Base-by-base conservation (phyloP, 2,329 filamentous ascomycete genomes). In the Gnomoniopsis smithogilvyi region DNA sequence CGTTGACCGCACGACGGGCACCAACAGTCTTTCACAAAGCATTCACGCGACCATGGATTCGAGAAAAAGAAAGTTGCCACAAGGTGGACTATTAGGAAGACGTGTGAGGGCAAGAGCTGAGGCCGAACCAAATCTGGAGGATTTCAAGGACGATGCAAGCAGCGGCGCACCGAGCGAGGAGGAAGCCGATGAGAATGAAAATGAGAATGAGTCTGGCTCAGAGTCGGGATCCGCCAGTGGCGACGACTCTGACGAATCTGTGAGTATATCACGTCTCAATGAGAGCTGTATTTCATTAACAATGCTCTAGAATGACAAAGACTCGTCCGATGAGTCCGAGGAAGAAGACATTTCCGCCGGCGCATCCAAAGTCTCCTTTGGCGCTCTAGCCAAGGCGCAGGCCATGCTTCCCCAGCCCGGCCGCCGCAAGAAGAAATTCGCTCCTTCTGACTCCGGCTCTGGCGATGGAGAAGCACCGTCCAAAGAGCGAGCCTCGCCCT, bases 371-470 rank as follows among this genome's bases (percentile, higher is more conserved):
- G 85, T 97, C 64, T 95, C 92, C 24, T 97, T 98, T 68, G 93
- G 92, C 63, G 90, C 91, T n/a, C 80, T 97, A 45, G 91, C 91
- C 64, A 91, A 91, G 78, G 93, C 92, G 1, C 91, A 96, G 76
- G 87, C 87, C 43, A 83, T 86, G 0, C 74, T 96, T 34, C 77
- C 70, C 64, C 64, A 38, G 51, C 36, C 65, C 68, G 51, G 57
- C 67, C 64, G 65, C 54, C 63, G 64, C 59, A 68, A 66, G 58
- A 64, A 66, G 59, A 62, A 70, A 50, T 63, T 68, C 19, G 62
- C 67, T 7, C 45, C 47, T 3, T 14, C 47, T 1, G 51, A 56
- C 12, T 62, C 67, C 12, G 64, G 69, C 6, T 61, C 65, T 56
- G 67, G 71, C 3, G 61, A 67, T 21, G 60, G 73, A 66, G 61